A percentile compares a stretch with the other conserved stretches of the same genome.
Conservation (phyloP, 2,329 filamentous ascomycete species). For the Ascochyta pisi region DNA sequence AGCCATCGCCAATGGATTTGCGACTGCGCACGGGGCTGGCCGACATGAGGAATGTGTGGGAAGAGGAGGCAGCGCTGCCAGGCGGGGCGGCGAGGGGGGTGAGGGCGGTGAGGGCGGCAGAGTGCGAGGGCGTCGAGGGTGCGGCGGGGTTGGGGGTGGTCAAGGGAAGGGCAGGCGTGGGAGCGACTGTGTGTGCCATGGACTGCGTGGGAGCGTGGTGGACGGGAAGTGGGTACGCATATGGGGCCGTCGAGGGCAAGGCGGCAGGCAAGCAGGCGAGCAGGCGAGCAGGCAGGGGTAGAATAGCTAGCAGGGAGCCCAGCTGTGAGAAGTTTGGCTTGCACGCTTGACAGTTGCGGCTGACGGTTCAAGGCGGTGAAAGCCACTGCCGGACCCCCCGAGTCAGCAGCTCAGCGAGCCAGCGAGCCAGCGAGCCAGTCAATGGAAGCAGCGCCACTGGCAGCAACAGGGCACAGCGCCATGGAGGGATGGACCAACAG, state of each 20-base stretch:
- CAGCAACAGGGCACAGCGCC: background rate
- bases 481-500: background rate
- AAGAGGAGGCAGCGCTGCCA: slow-evolving; percentile 63
- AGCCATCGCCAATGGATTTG: slow-evolving; percentile 69
- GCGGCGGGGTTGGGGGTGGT: slow-evolving; percentile 34
- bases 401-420: background rate
- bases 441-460: slow-evolving; percentile 18
- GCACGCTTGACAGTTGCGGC: background rate
- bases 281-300: too few species aligned
- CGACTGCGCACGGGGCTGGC: slow-evolving; percentile 66
- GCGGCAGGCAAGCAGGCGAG: background rate
- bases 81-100: slow-evolving; percentile 53
- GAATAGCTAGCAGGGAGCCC: background rate
- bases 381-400: slow-evolving; percentile 13
- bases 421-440: slow-evolving; percentile 13
- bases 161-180: slow-evolving; percentile 27
- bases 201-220: slow-evolving; percentile 19
- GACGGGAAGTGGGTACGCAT: slow-evolving; percentile 19
- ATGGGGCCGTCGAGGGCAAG: slow-evolving; percentile 29
- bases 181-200: slow-evolving; percentile 41
- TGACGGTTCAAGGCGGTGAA: slow-evolving; percentile 24
- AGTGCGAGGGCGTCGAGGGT: slow-evolving; percentile 45
- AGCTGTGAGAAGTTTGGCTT: slow-evolving; percentile 17
- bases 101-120: slow-evolving; percentile 52
- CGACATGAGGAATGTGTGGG: slow-evolving; percentile 90